Conservation (phyloP, 1,284 basidiomycete genomes). For the Cystobasidiaceae sp. region DNA sequence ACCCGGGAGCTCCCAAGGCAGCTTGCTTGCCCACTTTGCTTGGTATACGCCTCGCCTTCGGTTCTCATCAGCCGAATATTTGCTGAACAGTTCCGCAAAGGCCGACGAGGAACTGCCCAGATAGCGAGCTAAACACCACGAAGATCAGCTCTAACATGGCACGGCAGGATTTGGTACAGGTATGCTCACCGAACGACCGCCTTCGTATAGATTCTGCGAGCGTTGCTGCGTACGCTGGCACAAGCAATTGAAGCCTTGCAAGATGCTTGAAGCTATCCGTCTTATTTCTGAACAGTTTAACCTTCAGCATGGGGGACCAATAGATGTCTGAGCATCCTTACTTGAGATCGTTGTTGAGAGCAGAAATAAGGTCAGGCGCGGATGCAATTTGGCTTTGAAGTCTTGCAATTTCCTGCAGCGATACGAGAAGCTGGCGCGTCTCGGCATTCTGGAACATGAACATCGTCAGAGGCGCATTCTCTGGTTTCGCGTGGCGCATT, state of each 20-base stretch:
- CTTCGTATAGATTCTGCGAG: conserved; percentile 84
- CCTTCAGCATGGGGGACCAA: neutral
- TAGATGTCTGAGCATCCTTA: too few species aligned
- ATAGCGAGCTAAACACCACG: conserved; percentile 33
- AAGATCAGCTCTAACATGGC: neutral
- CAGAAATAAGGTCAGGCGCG: conserved; percentile 34
- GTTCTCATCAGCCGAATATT: conserved; percentile 34
- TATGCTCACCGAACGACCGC: conserved; percentile 64
- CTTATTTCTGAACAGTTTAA: too few species aligned
- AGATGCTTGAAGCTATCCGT: too few species aligned
- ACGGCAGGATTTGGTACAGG: neutral
- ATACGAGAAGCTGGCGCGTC: conserved; percentile 36
- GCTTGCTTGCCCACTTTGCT: conserved; percentile 37
- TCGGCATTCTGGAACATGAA: conserved; percentile 39
- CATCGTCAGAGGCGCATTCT: too few species aligned
- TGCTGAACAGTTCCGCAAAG: conserved; percentile 30
- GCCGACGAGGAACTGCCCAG: conserved; percentile 33
- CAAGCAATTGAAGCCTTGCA: conserved; percentile 78
- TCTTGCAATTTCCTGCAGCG: conserved; percentile 40
- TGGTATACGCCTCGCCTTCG: conserved; percentile 36
- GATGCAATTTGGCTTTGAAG: conserved; percentile 40
- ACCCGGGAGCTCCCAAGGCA: conserved; percentile 43
- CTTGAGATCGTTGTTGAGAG: conserved; percentile 38
- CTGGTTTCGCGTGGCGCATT: neutral
- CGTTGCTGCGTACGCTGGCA: conserved; percentile 88